phyloP scores from a whole-genome alignment of 306 rosid genomes.

The Fragaria iinumae region DNA sequence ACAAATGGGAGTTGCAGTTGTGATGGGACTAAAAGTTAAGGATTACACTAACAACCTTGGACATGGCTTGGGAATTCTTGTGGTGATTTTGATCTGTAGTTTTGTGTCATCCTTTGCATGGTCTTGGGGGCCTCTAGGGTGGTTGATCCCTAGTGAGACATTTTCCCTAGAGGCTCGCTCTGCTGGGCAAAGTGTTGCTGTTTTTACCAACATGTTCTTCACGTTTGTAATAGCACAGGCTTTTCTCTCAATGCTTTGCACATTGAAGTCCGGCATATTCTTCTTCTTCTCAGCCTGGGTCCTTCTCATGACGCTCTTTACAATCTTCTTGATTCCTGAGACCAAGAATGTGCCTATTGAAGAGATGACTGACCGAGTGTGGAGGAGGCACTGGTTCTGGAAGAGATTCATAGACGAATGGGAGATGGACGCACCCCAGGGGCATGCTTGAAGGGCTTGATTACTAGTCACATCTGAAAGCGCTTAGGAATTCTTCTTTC shows the following conservation, averaged over 20 bases:
- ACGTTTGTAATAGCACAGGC: conserved; percentile 61
- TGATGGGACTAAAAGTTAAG: conserved; percentile 45
- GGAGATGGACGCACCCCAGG: conserved; percentile 8
- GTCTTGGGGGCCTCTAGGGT: conserved; percentile 79
- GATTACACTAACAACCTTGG: conserved; percentile 32
- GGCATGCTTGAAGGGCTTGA: conserved; percentile 10
- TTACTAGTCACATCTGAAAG: neutral
- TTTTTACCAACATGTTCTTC: conserved; percentile 56
- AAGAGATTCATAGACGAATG: conserved; percentile 50
- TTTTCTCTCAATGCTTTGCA: conserved; percentile 60
- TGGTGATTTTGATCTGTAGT: conserved; percentile 9
- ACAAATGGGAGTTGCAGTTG: conserved; percentile 42
- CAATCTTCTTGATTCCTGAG: conserved; percentile 66
- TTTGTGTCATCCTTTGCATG: conserved; percentile 42
- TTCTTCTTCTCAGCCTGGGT: conserved; percentile 64
- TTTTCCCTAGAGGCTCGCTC: conserved; percentile 64
- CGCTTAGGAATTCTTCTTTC: neutral
- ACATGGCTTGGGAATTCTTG: conserved; percentile 22
- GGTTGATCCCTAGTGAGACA: conserved; percentile 71
- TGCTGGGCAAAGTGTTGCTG: conserved; percentile 57
- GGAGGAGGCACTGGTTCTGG: conserved; percentile 90
- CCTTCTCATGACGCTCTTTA: conserved; percentile 53
- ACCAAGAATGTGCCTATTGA: conserved; percentile 84
- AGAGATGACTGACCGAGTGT: conserved; percentile 69
- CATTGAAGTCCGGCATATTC: conserved; percentile 53